A percentile compares a stretch with the other conserved stretches of the same genome.
These are phyloP conservation scores for Ceratobasidium sp. DNA, from an alignment of 1,284 basidiomycete species.

Conservation along the genomic window DNA sequence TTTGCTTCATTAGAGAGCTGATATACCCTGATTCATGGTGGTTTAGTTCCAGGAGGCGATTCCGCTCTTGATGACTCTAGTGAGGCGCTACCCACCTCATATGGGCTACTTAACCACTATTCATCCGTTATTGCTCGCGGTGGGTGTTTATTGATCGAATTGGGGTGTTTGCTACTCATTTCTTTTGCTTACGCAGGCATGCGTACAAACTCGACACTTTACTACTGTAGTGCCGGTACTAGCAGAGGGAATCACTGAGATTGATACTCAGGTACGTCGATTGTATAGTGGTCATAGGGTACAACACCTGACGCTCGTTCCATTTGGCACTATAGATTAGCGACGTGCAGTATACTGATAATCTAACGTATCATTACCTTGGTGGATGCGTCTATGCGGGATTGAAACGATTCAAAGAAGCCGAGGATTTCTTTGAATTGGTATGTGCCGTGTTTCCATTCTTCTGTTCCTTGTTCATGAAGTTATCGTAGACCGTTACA, in stretches of 20 bases:
- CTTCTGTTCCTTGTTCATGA: not conserved
- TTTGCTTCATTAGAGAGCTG: conserved; percentile 46
- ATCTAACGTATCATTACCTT: conserved; percentile 77
- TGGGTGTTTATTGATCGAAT: conserved; percentile 20
- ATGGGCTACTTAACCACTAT: conserved; percentile 69
- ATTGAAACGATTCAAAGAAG: conserved; percentile 66
- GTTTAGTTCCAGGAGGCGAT: conserved; percentile 60
- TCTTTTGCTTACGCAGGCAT: conserved; percentile 46
- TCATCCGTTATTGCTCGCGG: conserved; percentile 65
- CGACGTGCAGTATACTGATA: conserved; percentile 70
- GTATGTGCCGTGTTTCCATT: conserved; percentile 47
- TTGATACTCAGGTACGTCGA: conserved; percentile 49
- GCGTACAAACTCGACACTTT: conserved; percentile 61
- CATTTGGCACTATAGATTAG: conserved; percentile 43
- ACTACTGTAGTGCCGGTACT: conserved; percentile 65
- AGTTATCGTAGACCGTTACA: conserved; percentile 42
- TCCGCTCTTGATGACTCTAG: conserved; percentile 62
- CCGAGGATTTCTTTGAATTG: conserved; percentile 78
- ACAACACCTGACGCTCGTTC: not conserved
- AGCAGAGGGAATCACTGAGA: conserved; percentile 61
- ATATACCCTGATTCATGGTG: conserved; percentile 39
- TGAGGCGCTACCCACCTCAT: conserved; percentile 65
- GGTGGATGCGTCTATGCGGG: conserved; percentile 70
- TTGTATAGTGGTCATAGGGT: conserved; percentile 46
- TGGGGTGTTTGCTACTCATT: conserved; percentile 2